phyloP scores from a whole-genome alignment of 2,329 filamentous ascomycete species.

The Nemania sp. region DNA sequence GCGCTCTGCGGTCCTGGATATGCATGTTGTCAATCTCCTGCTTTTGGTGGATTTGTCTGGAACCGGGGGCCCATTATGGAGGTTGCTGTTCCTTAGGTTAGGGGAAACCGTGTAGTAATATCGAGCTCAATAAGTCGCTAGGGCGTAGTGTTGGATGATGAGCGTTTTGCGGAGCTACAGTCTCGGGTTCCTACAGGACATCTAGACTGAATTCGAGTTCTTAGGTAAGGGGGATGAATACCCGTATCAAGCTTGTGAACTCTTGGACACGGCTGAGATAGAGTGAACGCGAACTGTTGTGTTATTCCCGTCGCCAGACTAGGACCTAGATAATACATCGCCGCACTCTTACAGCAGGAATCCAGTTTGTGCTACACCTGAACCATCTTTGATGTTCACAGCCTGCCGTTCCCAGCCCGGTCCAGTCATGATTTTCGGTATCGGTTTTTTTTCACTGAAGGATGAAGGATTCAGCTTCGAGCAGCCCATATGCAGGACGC shows the following conservation, averaged over 20 bases:
- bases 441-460: neutral
- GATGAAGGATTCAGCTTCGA: constrained; percentile 18
- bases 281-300: neutral
- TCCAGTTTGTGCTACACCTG: constrained; percentile 8
- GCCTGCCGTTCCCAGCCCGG: constrained; percentile 2
- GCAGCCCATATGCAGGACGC: constrained; percentile 7
- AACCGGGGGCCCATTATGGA: constrained; percentile 23
- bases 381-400: constrained; percentile 2
- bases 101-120: constrained; percentile 15
- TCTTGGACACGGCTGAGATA: neutral
- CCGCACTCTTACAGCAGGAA: constrained; percentile 8
- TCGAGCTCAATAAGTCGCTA: constrained; percentile 1
- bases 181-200: too few relatives aligned
- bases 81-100: constrained; percentile 23
- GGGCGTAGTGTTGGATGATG: too few relatives aligned
- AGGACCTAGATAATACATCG: neutral
- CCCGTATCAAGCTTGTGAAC: too few relatives aligned
- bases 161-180: too few relatives aligned
- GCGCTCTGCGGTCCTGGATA: constrained; percentile 12
- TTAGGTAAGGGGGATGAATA: too few relatives aligned
- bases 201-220: too few relatives aligned
- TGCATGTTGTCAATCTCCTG: constrained; percentile 20
- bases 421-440: too few relatives aligned
- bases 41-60: constrained; percentile 21
- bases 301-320: neutral